Base-by-base conservation (phyloP, 768 basidiomycete species). In the Candolleomyces eurysporus region DNA sequence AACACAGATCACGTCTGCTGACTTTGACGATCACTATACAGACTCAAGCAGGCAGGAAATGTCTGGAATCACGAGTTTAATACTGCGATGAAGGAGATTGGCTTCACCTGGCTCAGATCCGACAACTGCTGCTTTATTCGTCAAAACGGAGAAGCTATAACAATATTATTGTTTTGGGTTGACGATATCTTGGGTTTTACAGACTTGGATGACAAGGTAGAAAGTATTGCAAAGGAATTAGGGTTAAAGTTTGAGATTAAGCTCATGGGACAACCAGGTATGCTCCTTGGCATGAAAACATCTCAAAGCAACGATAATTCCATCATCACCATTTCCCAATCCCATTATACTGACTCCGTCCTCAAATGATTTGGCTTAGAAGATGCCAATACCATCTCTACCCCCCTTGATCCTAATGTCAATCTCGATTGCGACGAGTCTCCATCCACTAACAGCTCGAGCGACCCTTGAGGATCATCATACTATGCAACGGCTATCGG, bases 1-100 rank as follows among this genome's bases (percentile, higher is more conserved):
- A 48, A 46, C 8, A 61, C 50, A 3, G 48, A 42, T 2, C 59
- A 50, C 2, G 59, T 60, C 26, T 60, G 59, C 21, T 8, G 6
- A 2, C 66, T 79, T 0, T 50, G 59, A 0, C 63, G 67, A 16
- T 66, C 70, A 0, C 61, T 82, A 4, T 83, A 82, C 54, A 74
- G 81, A 0, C 71, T 81, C 5, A 71, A 72, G 42, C 72, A n/a
- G n/a, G n/a, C n/a, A n/a, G n/a, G n/a, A n/a, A n/a, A n/a, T n/a
- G n/a, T n/a, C n/a, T n/a, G n/a, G n/a, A n/a, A n/a, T n/a, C n/a
- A n/a, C n/a, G n/a, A n/a, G n/a, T n/a, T n/a, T n/a, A n/a, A n/a
- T n/a, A n/a, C n/a, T n/a, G n/a, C n/a, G n/a, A n/a, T n/a, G n/a
- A n/a, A n/a, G n/a, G n/a, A n/a, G n/a, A n/a, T 70, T 0, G 66